Evolutionary conservation across 192 early-diverging fungal genomes (phyloP), one percentile per base, ranked within the genome.

Genomic region (Pilobolus umbonatus): DNA sequence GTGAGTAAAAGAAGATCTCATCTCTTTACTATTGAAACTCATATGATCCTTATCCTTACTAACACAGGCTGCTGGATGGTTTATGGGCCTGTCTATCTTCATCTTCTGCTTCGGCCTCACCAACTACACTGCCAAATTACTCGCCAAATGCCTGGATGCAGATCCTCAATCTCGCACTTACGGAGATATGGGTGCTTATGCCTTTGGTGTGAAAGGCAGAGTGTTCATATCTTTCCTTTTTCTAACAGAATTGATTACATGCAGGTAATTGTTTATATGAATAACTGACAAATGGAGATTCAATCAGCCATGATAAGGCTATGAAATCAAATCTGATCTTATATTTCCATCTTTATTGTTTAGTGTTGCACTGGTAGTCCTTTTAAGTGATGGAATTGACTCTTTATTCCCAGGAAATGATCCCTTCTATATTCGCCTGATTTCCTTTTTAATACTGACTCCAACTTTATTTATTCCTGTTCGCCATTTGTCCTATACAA

Each of bases 31-130:
- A 43, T 43, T 43, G 9, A 17, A 10, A 43, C 21, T 43, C 7
- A 17, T 45, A 17, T 14, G 15, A 17, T 45, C 5, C 44, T 6
- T 47, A 4, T 15, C 34, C 15, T 12, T n/a, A n/a, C n/a, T n/a
- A n/a, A n/a, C n/a, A n/a, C 56, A 69, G 67, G 63, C 57, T 32
- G 62, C 81, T 3, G 87, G 87, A 28, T 88, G 84, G 83, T 60
- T 69, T 4, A 40, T 80, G 38, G 87, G 87, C 25, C 28, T 83
- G 12, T 22, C 45, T 10, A 55, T 88, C 10, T 78, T 78, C 53
- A 6, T 55, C 1, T 78, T 72, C 46, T 76, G 74, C 38, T 72
- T 69, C 25, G 57, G 14, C 5, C 53, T 74, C n/a, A 76, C 75
- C 5, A 75, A 70, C 40, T 78, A 78, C 29, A 85, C 86, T 1